Base-by-base conservation (phyloP, 192 early-diverging fungal species). In the Phycomyces blakesleeanus region DNA sequence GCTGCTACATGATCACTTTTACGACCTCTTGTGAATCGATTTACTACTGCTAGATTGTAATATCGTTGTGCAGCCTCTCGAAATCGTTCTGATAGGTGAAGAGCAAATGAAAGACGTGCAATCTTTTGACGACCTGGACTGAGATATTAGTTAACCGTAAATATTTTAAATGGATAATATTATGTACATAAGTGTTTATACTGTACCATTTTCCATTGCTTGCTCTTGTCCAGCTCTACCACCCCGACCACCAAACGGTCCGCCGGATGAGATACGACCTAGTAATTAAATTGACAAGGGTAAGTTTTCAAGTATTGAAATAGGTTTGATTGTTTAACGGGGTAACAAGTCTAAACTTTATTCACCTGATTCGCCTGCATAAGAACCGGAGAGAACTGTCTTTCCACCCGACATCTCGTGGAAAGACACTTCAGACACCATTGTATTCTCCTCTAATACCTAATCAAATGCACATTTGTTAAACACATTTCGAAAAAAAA, bases 391-490 rank as follows among this genome's bases (percentile, higher is more conserved):
- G 12, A 89, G 73, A n/a, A 89, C 78, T 2, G 92, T 91, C 7
- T 90, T 89, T n/a, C 96, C 96, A 51, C 85, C 88, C 24, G 91
- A 68, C 8, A 83, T 81, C 75, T 98, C 96, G 25, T 80, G 84
- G 75, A 98, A 98, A 7, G 90, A 85, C 34, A 96, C 87, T 79
- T 98, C 96, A 0, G 91, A 74, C 16, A 98, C 91, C 54, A 98
- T 95, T 39, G 83, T 83, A 73, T 94, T 94, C 68, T 98, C 92
- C 77, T 97, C 94, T 53, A 93, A 61, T 21, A 98, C 94, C 84
- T 95, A 75, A 16, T n/a, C n/a, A n/a, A n/a, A n/a, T n/a, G n/a
- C n/a, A n/a, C n/a, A n/a, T n/a, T n/a, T n/a, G n/a, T n/a, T n/a
- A n/a, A n/a, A n/a, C n/a, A n/a, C n/a, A n/a, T n/a, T n/a, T n/a